phyloP scores from a whole-genome alignment of 148 eudicot species.

The Drosera capensis region DNA sequence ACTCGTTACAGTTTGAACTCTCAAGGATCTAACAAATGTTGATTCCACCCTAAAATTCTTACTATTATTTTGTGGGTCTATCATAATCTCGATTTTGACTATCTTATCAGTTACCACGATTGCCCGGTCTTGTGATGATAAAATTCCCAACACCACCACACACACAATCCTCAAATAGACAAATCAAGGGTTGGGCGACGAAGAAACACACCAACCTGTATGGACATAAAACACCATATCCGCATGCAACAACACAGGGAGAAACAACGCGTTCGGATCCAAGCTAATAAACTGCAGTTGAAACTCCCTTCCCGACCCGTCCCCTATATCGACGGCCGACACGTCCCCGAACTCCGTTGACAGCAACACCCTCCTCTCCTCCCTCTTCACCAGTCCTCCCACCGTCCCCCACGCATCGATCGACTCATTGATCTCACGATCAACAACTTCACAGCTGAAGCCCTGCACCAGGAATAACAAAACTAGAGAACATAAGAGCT shows the following conservation, averaged over 20 bases:
- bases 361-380: slow-evolving; percentile 21
- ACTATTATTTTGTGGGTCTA: too few relatives aligned
- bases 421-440: too few relatives aligned
- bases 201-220: slow-evolving; percentile 25
- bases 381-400: slow-evolving; percentile 33
- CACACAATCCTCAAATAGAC: neutral
- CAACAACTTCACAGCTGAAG: too few relatives aligned
- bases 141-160: too few relatives aligned
- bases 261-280: slow-evolving; percentile 66
- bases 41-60: too few relatives aligned
- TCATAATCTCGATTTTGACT: too few relatives aligned
- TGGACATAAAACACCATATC: slow-evolving; percentile 77
- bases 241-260: slow-evolving; percentile 57
- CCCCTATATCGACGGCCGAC: slow-evolving; percentile 32
- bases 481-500: too few relatives aligned
- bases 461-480: too few relatives aligned
- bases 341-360: slow-evolving; percentile 38
- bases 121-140: too few relatives aligned
- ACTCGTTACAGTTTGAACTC: too few relatives aligned
- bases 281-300: slow-evolving; percentile 63
- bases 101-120: too few relatives aligned
- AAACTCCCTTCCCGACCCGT: slow-evolving; percentile 24
- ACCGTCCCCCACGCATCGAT: slow-evolving; percentile 3
- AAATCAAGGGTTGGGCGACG: neutral
- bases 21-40: too few relatives aligned